Conservation (phyloP, 768 basidiomycete species). For the Rhizopogon sp. region DNA sequence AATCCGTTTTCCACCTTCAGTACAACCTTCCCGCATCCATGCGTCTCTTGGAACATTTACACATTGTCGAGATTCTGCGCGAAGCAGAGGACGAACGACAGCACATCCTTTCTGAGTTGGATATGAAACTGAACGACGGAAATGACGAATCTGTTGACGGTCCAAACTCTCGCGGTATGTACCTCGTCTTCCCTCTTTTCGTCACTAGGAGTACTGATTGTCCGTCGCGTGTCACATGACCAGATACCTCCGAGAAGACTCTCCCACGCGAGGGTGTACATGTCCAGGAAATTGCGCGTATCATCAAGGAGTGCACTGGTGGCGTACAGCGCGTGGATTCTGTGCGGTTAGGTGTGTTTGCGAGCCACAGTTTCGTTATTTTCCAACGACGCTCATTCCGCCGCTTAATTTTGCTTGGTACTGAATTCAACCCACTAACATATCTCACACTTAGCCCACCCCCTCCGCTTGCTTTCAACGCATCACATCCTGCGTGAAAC, state of each 20-base stretch:
- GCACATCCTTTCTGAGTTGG: constrained; percentile 39
- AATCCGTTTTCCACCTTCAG: constrained; percentile 24
- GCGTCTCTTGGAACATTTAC: constrained; percentile 67
- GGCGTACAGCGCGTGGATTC: background rate
- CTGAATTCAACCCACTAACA: background rate
- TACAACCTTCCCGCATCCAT: constrained; percentile 74
- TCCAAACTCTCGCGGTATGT: constrained; percentile 3
- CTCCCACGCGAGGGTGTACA: constrained; percentile 21
- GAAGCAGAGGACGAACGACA: constrained; percentile 45
- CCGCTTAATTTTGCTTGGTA: background rate
- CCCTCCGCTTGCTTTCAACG: constrained; percentile 43
- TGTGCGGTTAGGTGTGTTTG: background rate
- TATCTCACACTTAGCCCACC: background rate
- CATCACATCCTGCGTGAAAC: constrained; percentile 72
- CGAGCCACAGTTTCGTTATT: too few species aligned
- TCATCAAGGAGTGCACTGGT: background rate
- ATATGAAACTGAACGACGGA: background rate
- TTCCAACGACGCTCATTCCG: background rate
- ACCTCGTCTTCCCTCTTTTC: background rate
- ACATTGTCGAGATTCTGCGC: constrained; percentile 64
- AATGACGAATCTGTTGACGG: background rate
- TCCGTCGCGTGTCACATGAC: constrained; percentile 31
- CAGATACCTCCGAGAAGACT: constrained; percentile 18
- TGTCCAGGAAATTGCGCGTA: constrained; percentile 23
- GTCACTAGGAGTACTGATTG: background rate